Conservation (phyloP, 2,329 filamentous ascomycete genomes). For the Nemania serpens region DNA sequence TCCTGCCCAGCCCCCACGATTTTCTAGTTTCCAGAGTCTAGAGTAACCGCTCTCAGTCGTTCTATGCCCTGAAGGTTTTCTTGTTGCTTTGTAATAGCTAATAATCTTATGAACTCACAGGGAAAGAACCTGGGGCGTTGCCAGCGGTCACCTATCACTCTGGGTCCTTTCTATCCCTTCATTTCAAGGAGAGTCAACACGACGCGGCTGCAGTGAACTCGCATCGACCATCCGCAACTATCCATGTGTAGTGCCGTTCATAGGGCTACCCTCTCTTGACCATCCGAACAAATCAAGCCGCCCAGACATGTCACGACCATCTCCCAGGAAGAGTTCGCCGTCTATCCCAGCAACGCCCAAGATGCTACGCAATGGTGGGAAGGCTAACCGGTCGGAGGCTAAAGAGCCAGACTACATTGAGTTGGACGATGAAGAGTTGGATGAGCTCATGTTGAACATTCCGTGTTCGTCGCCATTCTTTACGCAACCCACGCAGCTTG, state of each 20-base stretch:
- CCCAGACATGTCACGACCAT: slow-evolving; percentile 10
- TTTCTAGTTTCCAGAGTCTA: not conserved
- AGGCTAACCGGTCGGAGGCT: slow-evolving; percentile 11
- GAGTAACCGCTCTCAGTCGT: not conserved
- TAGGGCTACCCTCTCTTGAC: too few relatives aligned
- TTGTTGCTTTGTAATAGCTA: not conserved
- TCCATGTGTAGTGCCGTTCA: not conserved
- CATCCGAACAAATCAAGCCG: not conserved
- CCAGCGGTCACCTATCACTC: too few relatives aligned
- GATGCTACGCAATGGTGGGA: slow-evolving; percentile 17
- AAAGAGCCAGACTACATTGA: slow-evolving; percentile 34
- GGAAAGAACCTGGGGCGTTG: not conserved
- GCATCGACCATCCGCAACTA: not conserved
- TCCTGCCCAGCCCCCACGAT: not conserved
- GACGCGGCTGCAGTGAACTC: not conserved
- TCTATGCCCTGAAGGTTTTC: not conserved
- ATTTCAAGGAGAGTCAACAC: not conserved
- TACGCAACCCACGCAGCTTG: slow-evolving; percentile 50
- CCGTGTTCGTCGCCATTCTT: slow-evolving; percentile 51
- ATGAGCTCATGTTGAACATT: slow-evolving; percentile 47
- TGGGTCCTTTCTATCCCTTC: not conserved
- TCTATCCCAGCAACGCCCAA: slow-evolving; percentile 24
- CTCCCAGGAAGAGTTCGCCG: slow-evolving; percentile 9
- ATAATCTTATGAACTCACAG: not conserved
- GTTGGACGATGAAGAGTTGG: slow-evolving; percentile 48